Percentiles rank a stretch among this genome's conserved stretches.
phyloP scores from a whole-genome alignment of 2,329 filamentous ascomycete species.

The Exophiala alcalophila region DNA sequence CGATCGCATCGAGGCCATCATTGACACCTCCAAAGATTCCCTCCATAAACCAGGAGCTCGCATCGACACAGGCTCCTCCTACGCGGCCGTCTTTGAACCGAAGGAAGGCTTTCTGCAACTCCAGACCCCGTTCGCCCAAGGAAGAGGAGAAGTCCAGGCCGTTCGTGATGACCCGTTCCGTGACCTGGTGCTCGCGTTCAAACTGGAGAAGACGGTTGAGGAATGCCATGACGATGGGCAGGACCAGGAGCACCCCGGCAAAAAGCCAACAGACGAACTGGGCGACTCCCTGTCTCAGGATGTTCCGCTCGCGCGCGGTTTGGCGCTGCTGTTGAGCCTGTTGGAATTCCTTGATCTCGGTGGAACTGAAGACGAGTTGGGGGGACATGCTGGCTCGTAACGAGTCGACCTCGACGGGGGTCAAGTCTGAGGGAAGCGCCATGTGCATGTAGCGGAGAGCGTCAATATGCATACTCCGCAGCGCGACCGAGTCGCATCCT shows the following conservation, averaged over 20 bases:
- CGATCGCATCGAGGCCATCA: slow-evolving; percentile 48
- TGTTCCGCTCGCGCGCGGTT: too few species aligned
- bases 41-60: slow-evolving; percentile 60
- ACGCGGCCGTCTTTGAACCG: slow-evolving; percentile 63
- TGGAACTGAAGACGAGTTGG: slow-evolving; percentile 6
- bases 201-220: slow-evolving; percentile 43
- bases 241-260: slow-evolving; percentile 19
- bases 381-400: slow-evolving; percentile 23
- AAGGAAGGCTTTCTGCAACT: slow-evolving; percentile 54
- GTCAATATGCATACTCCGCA: slow-evolving; percentile 28
- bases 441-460: slow-evolving; percentile 26
- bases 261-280: slow-evolving; percentile 23
- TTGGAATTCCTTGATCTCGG: not conserved
- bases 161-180: slow-evolving; percentile 54
- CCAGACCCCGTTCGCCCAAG: slow-evolving; percentile 52
- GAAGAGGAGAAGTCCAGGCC: slow-evolving; percentile 54
- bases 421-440: slow-evolving; percentile 23
- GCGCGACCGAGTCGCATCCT: slow-evolving; percentile 16
- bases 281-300: slow-evolving; percentile 22
- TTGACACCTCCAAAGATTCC: slow-evolving; percentile 65
- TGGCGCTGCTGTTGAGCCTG: slow-evolving; percentile 1
- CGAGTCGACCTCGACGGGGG: slow-evolving; percentile 19
- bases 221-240: slow-evolving; percentile 23
- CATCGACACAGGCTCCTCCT: slow-evolving; percentile 56
- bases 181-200: slow-evolving; percentile 65